A percentile compares a stretch with the other conserved stretches of the same genome.
phyloP scores from a whole-genome alignment of 768 basidiomycete species.

The Boletus vinaceobasis region DNA sequence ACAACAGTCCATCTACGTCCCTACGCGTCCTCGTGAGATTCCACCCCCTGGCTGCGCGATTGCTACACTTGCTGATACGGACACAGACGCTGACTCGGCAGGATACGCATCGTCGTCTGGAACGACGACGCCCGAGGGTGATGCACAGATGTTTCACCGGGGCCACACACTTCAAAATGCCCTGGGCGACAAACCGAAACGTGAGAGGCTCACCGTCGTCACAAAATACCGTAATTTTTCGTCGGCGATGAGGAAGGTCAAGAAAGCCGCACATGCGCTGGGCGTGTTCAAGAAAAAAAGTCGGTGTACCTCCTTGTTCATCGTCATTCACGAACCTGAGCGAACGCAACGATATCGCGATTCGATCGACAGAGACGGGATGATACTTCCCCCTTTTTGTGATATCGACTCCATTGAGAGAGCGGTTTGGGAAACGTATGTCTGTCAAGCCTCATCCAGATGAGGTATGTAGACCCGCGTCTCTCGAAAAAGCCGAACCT shows the following conservation, averaged over 20 bases:
- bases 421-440: slow-evolving; percentile 30
- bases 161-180: slow-evolving; percentile 5
- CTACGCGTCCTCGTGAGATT: slow-evolving; percentile 2
- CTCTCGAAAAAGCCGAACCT: background rate
- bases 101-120: slow-evolving; percentile 29
- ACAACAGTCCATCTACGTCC: slow-evolving; percentile 10
- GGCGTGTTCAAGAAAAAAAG: slow-evolving; percentile 27
- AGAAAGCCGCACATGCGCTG: slow-evolving; percentile 16
- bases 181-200: slow-evolving; percentile 5
- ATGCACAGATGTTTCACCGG: slow-evolving; percentile 21
- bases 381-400: slow-evolving; percentile 22
- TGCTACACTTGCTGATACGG: background rate
- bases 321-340: background rate
- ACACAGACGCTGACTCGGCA: slow-evolving; percentile 20
- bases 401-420: slow-evolving; percentile 26
- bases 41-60: background rate
- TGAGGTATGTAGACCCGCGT: slow-evolving; percentile 18
- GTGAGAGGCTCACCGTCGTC: slow-evolving; percentile 2
- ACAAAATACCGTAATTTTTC: slow-evolving; percentile 15
- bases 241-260: slow-evolving; percentile 23
- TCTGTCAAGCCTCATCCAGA: slow-evolving; percentile 22
- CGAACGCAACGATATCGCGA: background rate
- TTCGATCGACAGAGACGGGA: slow-evolving; percentile 15
- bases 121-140: slow-evolving; percentile 32
- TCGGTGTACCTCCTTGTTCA: background rate